Percentiles rank a stretch among this genome's conserved stretches.
These are phyloP conservation scores for Epichloe aotearoae DNA, from an alignment of 2,329 filamentous ascomycete genomes.

Conservation along the genomic window DNA sequence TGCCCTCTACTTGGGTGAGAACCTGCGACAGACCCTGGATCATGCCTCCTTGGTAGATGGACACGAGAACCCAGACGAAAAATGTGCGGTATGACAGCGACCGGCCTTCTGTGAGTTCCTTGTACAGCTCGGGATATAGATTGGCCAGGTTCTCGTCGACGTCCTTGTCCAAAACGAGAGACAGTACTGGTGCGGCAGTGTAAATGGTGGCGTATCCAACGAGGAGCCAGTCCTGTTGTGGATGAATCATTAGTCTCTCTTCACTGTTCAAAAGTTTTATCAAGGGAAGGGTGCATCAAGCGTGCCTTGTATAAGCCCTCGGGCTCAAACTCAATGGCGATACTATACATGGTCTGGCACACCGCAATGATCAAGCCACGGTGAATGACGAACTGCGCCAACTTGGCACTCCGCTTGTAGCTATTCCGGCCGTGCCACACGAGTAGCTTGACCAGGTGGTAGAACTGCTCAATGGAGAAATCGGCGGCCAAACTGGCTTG, in stretches of 20 bases:
- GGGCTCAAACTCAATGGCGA: slow-evolving; percentile 83
- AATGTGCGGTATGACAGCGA: slow-evolving; percentile 87
- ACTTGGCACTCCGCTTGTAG: slow-evolving; percentile 90
- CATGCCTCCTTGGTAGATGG: slow-evolving; percentile 86
- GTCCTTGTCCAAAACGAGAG: slow-evolving; percentile 84
- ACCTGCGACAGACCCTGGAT: slow-evolving; percentile 93
- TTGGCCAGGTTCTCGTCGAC: slow-evolving; percentile 90
- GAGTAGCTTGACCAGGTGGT: slow-evolving; percentile 87
- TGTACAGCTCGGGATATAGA: slow-evolving; percentile 93
- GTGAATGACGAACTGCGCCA: slow-evolving; percentile 97
- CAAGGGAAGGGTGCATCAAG: not conserved
- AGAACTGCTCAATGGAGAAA: slow-evolving; percentile 93
- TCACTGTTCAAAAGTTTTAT: not conserved
- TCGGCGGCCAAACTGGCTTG: slow-evolving; percentile 92
- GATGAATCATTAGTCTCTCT: slow-evolving; percentile 15
- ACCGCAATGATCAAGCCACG: slow-evolving; percentile 89
- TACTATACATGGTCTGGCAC: slow-evolving; percentile 95
- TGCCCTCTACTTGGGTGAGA: slow-evolving; percentile 62
- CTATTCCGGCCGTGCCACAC: slow-evolving; percentile 98
- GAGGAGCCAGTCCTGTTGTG: slow-evolving; percentile 74
- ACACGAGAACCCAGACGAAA: slow-evolving; percentile 92
- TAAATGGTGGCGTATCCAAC: slow-evolving; percentile 96
- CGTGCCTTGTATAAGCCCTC: slow-evolving; percentile 73
- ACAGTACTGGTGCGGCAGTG: slow-evolving; percentile 86
- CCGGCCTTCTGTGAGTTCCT: slow-evolving; percentile 81